Percentiles rank a stretch among this genome's conserved stretches.
Conservation (phyloP, 768 basidiomycete genomes). For the Rhodotorula toruloides region DNA sequence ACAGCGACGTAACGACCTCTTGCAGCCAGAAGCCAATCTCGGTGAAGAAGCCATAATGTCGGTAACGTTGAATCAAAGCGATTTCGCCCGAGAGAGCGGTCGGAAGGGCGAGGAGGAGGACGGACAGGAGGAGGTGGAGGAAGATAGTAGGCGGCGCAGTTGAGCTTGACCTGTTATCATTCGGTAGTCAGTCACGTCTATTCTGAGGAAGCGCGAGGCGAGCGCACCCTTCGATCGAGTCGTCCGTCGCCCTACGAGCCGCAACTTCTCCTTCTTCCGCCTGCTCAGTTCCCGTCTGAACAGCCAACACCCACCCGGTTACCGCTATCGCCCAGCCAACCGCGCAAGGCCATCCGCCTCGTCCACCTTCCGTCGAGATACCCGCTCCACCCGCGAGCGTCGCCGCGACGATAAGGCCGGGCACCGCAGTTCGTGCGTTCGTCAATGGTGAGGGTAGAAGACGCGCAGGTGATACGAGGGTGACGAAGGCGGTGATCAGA, state of each 20-base stretch:
- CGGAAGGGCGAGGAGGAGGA: conserved; percentile 1
- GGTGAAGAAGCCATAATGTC: conserved; percentile 18
- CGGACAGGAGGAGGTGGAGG: neutral
- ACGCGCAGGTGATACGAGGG: neutral
- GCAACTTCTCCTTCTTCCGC: neutral
- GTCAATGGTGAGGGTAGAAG: neutral
- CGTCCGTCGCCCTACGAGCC: neutral
- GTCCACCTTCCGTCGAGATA: neutral
- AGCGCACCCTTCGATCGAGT: too few relatives aligned
- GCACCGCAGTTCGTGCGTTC: neutral
- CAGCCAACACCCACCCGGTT: neutral
- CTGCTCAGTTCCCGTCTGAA: neutral
- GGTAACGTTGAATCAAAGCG: neutral
- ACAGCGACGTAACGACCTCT: neutral
- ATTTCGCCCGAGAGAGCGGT: conserved; percentile 6
- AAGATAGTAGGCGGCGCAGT: neutral
- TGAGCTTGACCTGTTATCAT: too few relatives aligned
- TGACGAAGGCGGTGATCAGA: neutral
- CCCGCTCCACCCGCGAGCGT: neutral
- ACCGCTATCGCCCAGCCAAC: neutral
- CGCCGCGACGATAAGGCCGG: neutral
- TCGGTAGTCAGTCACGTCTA: too few relatives aligned
- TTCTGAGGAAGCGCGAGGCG: too few relatives aligned
- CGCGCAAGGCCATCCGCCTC: neutral
- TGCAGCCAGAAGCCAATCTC: conserved; percentile 10